Conservation (phyloP, 2,329 filamentous ascomycete species). For the Xylariaceae sp. region DNA sequence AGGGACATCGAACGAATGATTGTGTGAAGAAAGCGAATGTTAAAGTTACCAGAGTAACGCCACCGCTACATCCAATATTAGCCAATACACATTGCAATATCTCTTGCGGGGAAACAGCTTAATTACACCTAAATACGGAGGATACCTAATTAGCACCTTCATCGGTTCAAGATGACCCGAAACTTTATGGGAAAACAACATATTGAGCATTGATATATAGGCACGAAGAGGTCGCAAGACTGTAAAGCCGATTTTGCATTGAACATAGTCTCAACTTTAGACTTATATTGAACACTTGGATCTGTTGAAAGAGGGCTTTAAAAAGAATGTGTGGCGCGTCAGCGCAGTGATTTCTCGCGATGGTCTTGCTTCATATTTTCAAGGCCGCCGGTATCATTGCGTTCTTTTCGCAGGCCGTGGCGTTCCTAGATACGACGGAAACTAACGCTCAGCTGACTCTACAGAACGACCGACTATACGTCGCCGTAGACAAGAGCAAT, state of each 20-base stretch:
- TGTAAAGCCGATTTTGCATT: background rate
- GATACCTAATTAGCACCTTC: background rate
- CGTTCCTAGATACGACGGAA: slow-evolving; percentile 37
- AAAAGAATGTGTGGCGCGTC: background rate
- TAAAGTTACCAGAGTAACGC: background rate
- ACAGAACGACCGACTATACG: slow-evolving; percentile 41
- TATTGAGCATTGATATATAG: no score
- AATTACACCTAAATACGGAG: background rate
- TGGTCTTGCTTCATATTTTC: background rate
- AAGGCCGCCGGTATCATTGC: slow-evolving; percentile 5
- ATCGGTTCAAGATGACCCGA: background rate
- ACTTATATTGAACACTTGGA: background rate
- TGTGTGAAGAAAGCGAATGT: background rate
- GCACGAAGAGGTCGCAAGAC: no score
- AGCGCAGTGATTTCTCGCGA: background rate
- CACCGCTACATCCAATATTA: background rate
- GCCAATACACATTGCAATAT: background rate
- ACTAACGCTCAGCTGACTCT: slow-evolving; percentile 38
- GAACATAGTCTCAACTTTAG: background rate
- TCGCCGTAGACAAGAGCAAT: slow-evolving; percentile 40
- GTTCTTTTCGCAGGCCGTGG: slow-evolving; percentile 5
- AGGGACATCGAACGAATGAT: no score
- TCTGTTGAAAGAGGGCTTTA: background rate
- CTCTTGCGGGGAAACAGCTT: background rate
- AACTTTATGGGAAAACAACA: background rate